Evolutionary conservation across 352 stramenopile genomes (phyloP).

Genomic region (Thraustotheca clavata): DNA sequence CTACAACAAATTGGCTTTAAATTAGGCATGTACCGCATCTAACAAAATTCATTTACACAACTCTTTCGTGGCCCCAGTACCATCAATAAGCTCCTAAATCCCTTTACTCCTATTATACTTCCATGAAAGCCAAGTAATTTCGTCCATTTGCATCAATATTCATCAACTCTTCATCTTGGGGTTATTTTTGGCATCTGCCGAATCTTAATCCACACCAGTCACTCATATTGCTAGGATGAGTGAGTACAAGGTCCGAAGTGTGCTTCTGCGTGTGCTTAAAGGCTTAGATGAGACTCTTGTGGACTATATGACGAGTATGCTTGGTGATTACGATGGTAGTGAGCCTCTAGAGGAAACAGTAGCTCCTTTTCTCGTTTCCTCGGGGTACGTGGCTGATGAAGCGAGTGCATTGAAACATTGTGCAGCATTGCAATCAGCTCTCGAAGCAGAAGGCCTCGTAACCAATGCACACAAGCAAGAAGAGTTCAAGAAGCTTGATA

Average conservation of each 20-base stretch:
- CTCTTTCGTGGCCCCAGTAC: too few relatives aligned
- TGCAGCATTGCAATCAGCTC: conserved; percentile 29
- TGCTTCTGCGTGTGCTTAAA: conserved; percentile 39
- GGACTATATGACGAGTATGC: conserved; percentile 57
- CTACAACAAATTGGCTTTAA: too few relatives aligned
- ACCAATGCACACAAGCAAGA: not conserved
- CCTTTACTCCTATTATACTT: too few relatives aligned
- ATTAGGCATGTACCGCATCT: too few relatives aligned
- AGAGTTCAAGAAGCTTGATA: conserved; percentile 37
- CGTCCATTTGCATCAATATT: too few relatives aligned
- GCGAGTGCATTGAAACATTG: conserved; percentile 33
- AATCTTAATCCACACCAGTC: not conserved
- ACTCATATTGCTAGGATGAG: not conserved
- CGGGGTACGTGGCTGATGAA: conserved; percentile 40
- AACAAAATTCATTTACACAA: too few relatives aligned
- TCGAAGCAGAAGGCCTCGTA: conserved; percentile 21
- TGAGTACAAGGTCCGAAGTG: conserved; percentile 22
- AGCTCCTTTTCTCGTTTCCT: conserved; percentile 62
- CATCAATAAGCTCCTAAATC: too few relatives aligned
- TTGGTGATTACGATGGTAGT: conserved; percentile 34
- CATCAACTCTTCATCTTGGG: too few relatives aligned
- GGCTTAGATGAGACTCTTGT: conserved; percentile 60
- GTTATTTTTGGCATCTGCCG: too few relatives aligned
- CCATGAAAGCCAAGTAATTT: too few relatives aligned
- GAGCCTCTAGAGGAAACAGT: conserved; percentile 44